Evolutionary conservation across 2,329 filamentous ascomycete species (phyloP), one percentile per base, ranked within the genome.

Genomic region (Xylaria sp.): DNA sequence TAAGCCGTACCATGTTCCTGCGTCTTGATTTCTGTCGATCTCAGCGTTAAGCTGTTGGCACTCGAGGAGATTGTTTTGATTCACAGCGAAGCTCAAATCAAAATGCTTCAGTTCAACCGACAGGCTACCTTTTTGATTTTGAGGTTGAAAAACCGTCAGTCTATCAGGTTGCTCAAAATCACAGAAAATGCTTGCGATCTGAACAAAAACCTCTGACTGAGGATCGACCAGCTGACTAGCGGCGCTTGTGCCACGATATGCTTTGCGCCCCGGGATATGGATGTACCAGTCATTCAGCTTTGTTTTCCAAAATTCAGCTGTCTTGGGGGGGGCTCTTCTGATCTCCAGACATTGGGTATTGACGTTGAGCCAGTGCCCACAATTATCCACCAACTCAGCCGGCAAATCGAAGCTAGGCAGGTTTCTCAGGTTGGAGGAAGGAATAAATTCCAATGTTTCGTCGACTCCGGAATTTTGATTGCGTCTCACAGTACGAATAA

Each of bases 321-420:
- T 71, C 1, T 19, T 19, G 1, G 51, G 54, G 3, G 31, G 33
- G 5, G 8, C 46, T 6, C 78, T 79, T 12, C 87, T 78, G 25
- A 89, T 80, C 47, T 90, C 83, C 0, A 91, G 54, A 0, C 66
- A 50, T 0, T 70, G 63, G 0, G 64, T 72, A 0, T 28, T 50
- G 0, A 87, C 12, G 43, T 89, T 77, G 0, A 90, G 74, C 87
- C 87, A 91, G 63, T 91, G 87, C 0, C 83, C 76, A 49, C 84
- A 89, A 5, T 80, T 74, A 0, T 83, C 71, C 0, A 87, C 63
- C 0, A 91, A 74, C 1, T 79, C 73, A 0, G 64, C 65, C 0
- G 88, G 89, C 0, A 90, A 71, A 66, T 88, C 86, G 33, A 75
- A 79, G 7, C 21, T 67, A 0, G 37, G 9, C 0, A 19, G 6